phyloP scores from a whole-genome alignment of 306 rosid genomes.

The Ormosia emarginata region DNA sequence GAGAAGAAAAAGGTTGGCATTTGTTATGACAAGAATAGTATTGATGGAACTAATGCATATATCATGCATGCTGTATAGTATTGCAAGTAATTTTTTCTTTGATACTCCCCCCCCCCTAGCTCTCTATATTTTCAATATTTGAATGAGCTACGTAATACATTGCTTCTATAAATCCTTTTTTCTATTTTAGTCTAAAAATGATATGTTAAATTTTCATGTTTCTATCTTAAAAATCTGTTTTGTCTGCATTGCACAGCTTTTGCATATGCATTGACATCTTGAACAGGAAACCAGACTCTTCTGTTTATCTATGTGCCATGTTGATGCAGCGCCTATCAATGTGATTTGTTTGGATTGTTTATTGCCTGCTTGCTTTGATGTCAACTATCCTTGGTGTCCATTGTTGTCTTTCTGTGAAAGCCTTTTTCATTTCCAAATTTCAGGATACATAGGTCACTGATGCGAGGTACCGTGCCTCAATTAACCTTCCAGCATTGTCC shows the following conservation, averaged over 20 bases:
- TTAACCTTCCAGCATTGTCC: conserved; percentile 30
- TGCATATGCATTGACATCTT: background rate
- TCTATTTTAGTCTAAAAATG: background rate
- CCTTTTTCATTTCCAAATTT: conserved; percentile 18
- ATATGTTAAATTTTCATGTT: background rate
- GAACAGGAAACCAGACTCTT: background rate
- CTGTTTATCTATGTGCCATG: background rate
- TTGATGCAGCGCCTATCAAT: background rate
- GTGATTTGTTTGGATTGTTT: background rate
- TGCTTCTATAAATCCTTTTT: background rate
- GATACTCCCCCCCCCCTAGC: background rate
- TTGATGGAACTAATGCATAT: background rate
- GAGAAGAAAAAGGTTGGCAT: conserved; percentile 6
- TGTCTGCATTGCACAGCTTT: background rate
- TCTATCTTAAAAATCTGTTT: background rate
- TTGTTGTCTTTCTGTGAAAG: background rate
- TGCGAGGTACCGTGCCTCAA: conserved; percentile 39
- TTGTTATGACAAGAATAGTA: background rate
- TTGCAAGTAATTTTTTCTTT: background rate
- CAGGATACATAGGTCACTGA: conserved; percentile 46
- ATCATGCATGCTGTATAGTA: background rate
- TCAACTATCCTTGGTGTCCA: background rate
- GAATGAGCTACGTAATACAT: background rate
- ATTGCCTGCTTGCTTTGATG: conserved; percentile 16
- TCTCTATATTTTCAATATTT: background rate